Base-by-base conservation (phyloP, 352 stramenopile species). In the Thalassiosira hispida region DNA sequence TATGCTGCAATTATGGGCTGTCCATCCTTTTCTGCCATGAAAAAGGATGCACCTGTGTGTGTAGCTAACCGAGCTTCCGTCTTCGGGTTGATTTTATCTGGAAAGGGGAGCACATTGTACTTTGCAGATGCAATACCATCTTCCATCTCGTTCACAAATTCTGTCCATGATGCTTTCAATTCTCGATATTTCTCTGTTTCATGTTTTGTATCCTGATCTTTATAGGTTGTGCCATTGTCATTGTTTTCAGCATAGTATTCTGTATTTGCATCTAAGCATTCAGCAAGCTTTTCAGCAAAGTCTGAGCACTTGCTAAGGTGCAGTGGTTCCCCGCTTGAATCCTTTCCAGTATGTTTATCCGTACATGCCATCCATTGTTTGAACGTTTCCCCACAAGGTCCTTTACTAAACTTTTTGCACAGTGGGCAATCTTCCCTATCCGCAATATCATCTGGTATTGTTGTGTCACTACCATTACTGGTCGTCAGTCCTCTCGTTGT, bases 401-500 rank as follows among this genome's bases (percentile, higher is more conserved):
- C 81, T 20, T 38, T 55, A 9, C 75, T 47, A 74, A 85, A 88
- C 52, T 88, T 88, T 53, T 78, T 80, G 57, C 81, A 88, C 35
- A 88, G 53, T 20, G 76, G 81, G 53, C 81, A 88, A 62, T 88
- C 62, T 42, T 88, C 81, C 68, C 70, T 74, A 51, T 83, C 27
- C 8, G 29, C 47, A 1, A 70, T 33, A n/a, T 73, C 73, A 23
- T 42, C 40, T 33, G 20, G 1, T 57, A 53, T 46, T 62, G 61
- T 27, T 7, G 22, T 11, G 16, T 67, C 40, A n/a, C 14, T 8
- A 27, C 18, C n/a, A 33, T 25, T 33, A 49, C 29, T 51, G 23
- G 75, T 75, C 56, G 22, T 16, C 6, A 78, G n/a, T 14, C 68
- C 75, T 67, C 67, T 56, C 22, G 23, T 42, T 8, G 75, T 65